A percentile compares a stretch with the other conserved stretches of the same genome.
Conservation (phyloP, 2,329 filamentous ascomycete genomes). For the Aspergillus niger region DNA sequence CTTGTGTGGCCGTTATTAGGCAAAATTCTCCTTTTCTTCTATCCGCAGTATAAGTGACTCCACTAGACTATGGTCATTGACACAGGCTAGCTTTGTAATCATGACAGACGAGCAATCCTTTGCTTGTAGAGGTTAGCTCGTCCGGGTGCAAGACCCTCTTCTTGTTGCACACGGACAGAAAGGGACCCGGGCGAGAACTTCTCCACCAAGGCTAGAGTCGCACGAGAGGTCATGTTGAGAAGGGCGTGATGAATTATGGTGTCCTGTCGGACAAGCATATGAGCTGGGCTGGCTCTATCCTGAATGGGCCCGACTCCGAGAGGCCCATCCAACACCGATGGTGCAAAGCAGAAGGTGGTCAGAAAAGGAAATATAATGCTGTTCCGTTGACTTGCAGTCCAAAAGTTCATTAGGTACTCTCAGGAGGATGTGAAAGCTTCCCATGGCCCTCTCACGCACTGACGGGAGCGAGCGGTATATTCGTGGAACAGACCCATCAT, state of each 20-base stretch:
- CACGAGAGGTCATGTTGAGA: neutral
- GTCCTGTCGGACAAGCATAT: neutral
- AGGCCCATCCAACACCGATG: neutral
- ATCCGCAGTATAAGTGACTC: neutral
- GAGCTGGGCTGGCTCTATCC: neutral
- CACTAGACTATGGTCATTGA: neutral
- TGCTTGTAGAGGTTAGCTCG: neutral
- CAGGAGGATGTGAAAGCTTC: neutral
- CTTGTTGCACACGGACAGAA: neutral
- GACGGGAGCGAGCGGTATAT: neutral
- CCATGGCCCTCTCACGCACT: neutral
- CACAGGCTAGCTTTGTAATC: neutral
- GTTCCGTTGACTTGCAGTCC: neutral
- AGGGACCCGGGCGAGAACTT: neutral
- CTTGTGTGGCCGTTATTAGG: neutral
- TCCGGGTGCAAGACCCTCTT: neutral
- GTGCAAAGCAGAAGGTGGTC: neutral
- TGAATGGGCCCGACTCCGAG: neutral
- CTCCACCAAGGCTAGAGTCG: neutral
- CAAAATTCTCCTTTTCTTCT: neutral
- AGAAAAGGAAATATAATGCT: neutral
- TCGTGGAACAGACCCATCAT: neutral
- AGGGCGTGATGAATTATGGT: neutral
- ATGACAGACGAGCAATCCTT: neutral
- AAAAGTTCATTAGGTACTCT: neutral